Evolutionary conservation across 2,329 filamentous ascomycete genomes (phyloP).

Genomic region (Geoglossum cookeanum): DNA sequence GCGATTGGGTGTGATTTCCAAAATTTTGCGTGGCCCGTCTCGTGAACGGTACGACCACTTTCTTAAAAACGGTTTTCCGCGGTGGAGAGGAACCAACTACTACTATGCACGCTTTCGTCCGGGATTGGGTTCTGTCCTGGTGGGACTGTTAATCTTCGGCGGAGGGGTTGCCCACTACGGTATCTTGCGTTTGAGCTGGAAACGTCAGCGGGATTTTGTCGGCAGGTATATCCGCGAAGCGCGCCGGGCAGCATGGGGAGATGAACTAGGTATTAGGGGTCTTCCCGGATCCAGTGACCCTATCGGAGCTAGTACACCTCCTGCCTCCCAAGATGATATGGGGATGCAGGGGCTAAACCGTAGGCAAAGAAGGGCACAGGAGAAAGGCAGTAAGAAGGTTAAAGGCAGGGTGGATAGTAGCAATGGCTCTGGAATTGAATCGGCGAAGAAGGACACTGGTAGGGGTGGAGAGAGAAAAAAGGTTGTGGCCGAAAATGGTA

Average conservation of each 20-base stretch:
- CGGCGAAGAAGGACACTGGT: constrained; percentile 33
- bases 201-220: constrained; percentile 77
- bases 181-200: constrained; percentile 69
- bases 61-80: constrained; percentile 76
- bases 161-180: constrained; percentile 80
- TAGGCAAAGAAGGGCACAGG: constrained; percentile 72
- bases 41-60: constrained; percentile 92
- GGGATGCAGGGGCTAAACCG: constrained; percentile 50
- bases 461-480: constrained; percentile 60
- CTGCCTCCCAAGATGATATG: constrained; percentile 29
- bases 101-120: constrained; percentile 92
- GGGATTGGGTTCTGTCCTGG: constrained; percentile 65
- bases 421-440: constrained; percentile 28
- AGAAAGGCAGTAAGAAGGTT: constrained; percentile 56
- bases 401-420: constrained; percentile 22
- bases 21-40: constrained; percentile 63
- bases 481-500: constrained; percentile 86
- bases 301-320: constrained; percentile 20
- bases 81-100: constrained; percentile 94
- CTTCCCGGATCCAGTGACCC: constrained; percentile 45
- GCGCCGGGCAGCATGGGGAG: constrained; percentile 74
- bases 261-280: constrained; percentile 44
- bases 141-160: constrained; percentile 62
- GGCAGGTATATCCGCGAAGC: constrained; percentile 83
- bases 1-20: constrained; percentile 64